Evolutionary conservation across 148 eudicot species (phyloP), one percentile per base, ranked within the genome.

Genomic region (Vaccinium vitisidaea): DNA sequence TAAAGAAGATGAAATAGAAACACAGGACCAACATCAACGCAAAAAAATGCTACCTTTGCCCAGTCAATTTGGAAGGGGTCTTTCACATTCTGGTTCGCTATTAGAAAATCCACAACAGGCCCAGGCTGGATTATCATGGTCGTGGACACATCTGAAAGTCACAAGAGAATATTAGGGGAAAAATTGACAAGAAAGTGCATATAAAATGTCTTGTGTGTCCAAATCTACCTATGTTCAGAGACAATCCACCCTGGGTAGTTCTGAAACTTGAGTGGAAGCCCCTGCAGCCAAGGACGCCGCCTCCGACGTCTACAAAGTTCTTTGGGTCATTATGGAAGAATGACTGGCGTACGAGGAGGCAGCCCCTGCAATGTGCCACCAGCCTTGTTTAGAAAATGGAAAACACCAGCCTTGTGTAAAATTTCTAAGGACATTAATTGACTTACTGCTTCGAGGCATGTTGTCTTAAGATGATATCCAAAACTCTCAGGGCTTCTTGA

Each of bases 381-480:
- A 43, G 46, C 46, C 27, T 78, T 12, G 39, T 43, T 78, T 53
- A 78, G 52, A 39, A 39, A 53, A 53, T 49, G 27, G 6, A 71
- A 5, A 53, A 27, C 2, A 3, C 81, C 30, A 54, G 7, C 46
- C 23, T 3, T 76, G 30, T 9, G 46, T 15, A 71, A 4, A 25
- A 7, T 30, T 25, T 5, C 18, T 8, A 61, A 61, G 71, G 23
- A 43, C 2, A 6, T 18, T 7, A 63, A 74, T 43, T 73, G 52
- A 25, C 96, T 89, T 85, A 95, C 99, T 95, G 96, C 82, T 94
- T 97, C 6, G 99, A 97, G 19, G 99, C 98, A 88, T 95, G 95
- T 85, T 97, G 99, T 90, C 99, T 93, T 71, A 97, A 82, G 75
- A 97, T 95, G 65, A 97, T 97, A 80, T 97, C 99, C 23, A 97